Base-by-base conservation (phyloP, 1,139 yeast species). In the Starmera stellimalicola region DNA sequence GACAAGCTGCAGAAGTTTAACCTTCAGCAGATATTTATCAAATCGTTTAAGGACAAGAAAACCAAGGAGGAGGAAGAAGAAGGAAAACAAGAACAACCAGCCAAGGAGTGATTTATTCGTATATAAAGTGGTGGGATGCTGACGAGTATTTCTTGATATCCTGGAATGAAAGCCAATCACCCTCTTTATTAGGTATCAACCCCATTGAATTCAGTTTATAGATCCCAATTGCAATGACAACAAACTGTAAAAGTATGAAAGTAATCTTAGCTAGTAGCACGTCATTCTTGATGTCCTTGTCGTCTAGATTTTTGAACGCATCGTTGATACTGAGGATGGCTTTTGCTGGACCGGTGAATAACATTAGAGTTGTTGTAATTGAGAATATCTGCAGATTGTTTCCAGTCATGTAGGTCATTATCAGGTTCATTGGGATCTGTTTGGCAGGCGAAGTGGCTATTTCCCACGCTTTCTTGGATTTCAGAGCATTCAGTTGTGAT, bases 121-220 rank as follows among this genome's bases (percentile, higher is more conserved):
- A 16, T 26, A 18, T 15, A 16, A 23, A 7, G 29, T 27, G 27
- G n/a, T n/a, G n/a, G 26, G 17, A 23, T 15, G 12, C 29, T n/a
- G 32, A 16, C 18, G 29, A 24, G 11, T 31, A 17, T 27, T 20
- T 18, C 7, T 28, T 17, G 11, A 27, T 14, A 22, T 52, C 48
- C 51, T 84, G 93, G 87, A 94, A 88, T 3, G 88, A 77, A 22
- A 91, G 62, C 97, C 97, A 91, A 51, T 91, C 98, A 41, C 94
- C 80, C 33, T 70, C 70, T 27, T 77, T 77, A 47, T 81, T 84
- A 17, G 98, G 98, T 40, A 91, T 73, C 43, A 91, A 64, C 0
- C 97, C 97, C 96, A 91, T 85, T 19, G 69, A 64, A 47, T 83
- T 77, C 43, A 91, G 60, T 57, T 91, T 91, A 73, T 87, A 87